Evolutionary conservation across 1,284 basidiomycete genomes (phyloP), one percentile per base, ranked within the genome.

Genomic region (Rhodotorula sp.): DNA sequence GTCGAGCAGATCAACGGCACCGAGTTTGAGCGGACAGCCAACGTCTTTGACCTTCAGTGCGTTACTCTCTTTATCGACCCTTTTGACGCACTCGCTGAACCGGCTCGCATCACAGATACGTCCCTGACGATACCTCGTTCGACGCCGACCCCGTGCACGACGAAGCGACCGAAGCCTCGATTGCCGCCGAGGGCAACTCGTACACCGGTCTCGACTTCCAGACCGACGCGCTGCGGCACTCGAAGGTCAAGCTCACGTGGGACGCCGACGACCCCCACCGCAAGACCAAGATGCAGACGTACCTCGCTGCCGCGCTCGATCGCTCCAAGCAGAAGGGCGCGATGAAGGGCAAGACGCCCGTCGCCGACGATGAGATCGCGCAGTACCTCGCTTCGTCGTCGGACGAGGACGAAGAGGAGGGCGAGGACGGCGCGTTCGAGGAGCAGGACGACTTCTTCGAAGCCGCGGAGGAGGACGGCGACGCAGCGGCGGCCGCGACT

Each of bases 231-330:
- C 87, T 99, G n/a, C 90, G 97, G 13, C 95, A 99, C 81, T 99
- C 97, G 19, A 95, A 93, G 83, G 96, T 99, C 76, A 96, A 92
- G 79, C 86, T 99, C 42, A 98, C 96, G 14, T 99, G 97, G 97
- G 97, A 99, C 79, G 92, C 95, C 74, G 97, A 99, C 81, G 96
- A 99, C 78, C 90, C 92, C 4, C 91, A 96, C 80, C 90, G 97
- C 25, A 86, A 85, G 71, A 76, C 61, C 61, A 77, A 70, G 80
- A 81, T 77, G 72, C 78, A 73, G 78, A 80, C 65, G 69, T 77
- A 58, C 78, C 78, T 61, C 74, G 81, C 58, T 74, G 69, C 56
- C 12, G 71, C 68, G 17, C 68, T 71, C 59, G 75, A 74, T 64
- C 59, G 59, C 41, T 64, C 61, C 41, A 74, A 74, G 61, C 68